These are phyloP conservation scores for Paramecium caudatum DNA, from an alignment of 73 alveolate genomes.

Conservation along the genomic window DNA sequence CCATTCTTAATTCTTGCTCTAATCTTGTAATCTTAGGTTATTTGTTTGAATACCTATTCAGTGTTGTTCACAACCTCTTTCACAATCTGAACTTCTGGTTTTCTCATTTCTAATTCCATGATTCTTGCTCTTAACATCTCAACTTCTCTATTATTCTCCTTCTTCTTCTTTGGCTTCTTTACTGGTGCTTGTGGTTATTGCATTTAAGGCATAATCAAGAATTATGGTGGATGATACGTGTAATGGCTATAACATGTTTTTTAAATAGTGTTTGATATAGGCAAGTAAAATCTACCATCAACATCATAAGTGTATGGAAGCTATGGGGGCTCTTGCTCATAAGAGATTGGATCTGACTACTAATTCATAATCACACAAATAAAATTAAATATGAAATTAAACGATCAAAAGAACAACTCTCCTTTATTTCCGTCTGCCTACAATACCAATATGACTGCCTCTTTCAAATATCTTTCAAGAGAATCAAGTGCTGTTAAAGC, in stretches of 20 bases:
- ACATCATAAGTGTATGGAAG: conserved; percentile 25
- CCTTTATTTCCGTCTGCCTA: conserved; percentile 21
- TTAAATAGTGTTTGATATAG: not conserved
- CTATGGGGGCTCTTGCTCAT: not conserved
- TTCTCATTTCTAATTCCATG: conserved; percentile 42
- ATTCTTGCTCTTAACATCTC: not conserved
- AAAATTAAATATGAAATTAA: conserved; percentile 21
- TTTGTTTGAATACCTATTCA: not conserved
- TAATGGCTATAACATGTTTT: not conserved
- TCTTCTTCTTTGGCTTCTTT: conserved; percentile 30
- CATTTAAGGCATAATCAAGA: not conserved
- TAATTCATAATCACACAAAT: conserved; percentile 16
- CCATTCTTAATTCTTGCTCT: conserved; percentile 41
- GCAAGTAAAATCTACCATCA: not conserved
- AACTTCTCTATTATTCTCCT: conserved; percentile 18
- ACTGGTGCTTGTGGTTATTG: not conserved
- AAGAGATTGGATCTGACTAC: not conserved
- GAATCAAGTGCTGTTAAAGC: conserved; percentile 18
- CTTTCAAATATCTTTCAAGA: conserved; percentile 18
- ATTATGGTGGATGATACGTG: conserved; percentile 4
- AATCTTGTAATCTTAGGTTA: not conserved
- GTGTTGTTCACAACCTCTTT: conserved; percentile 9
- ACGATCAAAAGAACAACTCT: conserved; percentile 41
- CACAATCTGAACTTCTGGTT: conserved; percentile 31
- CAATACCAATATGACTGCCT: conserved; percentile 41